A percentile compares a stretch with the other conserved stretches of the same genome.
These are phyloP conservation scores for Nakataea oryzae DNA, from an alignment of 2,329 filamentous ascomycete genomes.

Conservation along the genomic window DNA sequence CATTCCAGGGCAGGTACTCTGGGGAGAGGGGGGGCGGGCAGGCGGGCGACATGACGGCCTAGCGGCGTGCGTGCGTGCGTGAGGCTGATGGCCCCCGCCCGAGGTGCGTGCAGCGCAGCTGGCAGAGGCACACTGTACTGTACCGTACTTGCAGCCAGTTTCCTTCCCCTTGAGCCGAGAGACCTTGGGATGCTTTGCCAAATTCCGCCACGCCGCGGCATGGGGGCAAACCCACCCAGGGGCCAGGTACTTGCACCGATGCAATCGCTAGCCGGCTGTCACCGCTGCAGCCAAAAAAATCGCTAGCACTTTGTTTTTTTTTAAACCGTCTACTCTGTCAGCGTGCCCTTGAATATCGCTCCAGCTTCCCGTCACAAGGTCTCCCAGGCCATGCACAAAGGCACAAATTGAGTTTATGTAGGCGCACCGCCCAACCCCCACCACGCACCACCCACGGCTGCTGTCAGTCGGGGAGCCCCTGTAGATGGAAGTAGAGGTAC, in stretches of 20 bases:
- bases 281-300: too few relatives aligned
- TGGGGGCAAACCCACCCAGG: not conserved
- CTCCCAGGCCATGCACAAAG: not conserved
- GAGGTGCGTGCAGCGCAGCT: too few relatives aligned
- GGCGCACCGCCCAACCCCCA: not conserved
- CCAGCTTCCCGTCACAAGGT: not conserved
- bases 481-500: too few relatives aligned
- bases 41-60: too few relatives aligned
- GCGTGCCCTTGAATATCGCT: too few relatives aligned
- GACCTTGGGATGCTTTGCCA: not conserved
- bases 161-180: not conserved
- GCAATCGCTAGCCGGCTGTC: not conserved
- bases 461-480: not conserved
- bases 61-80: not conserved
- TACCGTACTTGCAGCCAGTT: too few relatives aligned
- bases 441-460: not conserved
- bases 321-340: too few relatives aligned
- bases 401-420: not conserved
- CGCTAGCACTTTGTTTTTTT: too few relatives aligned
- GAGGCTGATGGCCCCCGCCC: not conserved
- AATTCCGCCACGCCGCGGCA: not conserved
- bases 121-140: too few relatives aligned
- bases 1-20: too few relatives aligned
- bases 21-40: too few relatives aligned
- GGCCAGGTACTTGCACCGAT: too few relatives aligned